Evolutionary conservation across 1,284 basidiomycete species (phyloP).

Genomic region (Puccinia horiana): DNA sequence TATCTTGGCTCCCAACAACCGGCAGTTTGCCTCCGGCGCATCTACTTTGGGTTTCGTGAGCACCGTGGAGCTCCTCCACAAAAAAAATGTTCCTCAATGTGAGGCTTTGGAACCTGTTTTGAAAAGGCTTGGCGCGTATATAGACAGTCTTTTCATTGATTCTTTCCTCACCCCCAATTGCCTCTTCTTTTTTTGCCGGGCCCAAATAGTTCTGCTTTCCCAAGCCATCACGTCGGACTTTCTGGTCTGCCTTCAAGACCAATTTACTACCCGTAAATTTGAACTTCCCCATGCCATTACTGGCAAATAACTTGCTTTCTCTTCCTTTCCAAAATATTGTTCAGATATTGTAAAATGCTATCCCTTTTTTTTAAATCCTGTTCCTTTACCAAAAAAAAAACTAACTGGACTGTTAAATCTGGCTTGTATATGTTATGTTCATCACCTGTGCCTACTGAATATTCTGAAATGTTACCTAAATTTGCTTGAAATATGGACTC

Average conservation of each 20-base stretch:
- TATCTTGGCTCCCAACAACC: background rate
- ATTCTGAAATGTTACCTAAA: too few relatives aligned
- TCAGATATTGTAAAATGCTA: background rate
- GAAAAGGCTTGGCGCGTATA: conserved; percentile 11
- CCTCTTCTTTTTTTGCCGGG: background rate
- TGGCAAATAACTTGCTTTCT: background rate
- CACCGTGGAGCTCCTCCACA: background rate
- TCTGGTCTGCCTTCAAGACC: background rate
- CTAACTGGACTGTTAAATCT: too few relatives aligned
- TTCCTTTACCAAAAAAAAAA: background rate
- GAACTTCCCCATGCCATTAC: background rate
- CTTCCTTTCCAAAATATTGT: background rate
- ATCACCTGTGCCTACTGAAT: too few relatives aligned
- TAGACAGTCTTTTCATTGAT: conserved; percentile 15
- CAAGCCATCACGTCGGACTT: conserved; percentile 18
- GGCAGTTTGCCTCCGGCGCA: background rate
- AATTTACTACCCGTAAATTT: background rate
- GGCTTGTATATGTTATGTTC: background rate
- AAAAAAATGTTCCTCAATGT: background rate
- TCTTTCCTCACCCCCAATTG: conserved; percentile 11
- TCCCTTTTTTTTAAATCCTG: background rate
- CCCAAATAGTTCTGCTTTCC: background rate
- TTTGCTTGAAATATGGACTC: too few relatives aligned
- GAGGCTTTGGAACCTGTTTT: conserved; percentile 13
- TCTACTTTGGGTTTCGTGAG: conserved; percentile 1